These are phyloP conservation scores for Saururus chinensis DNA, from an alignment of 164 flowering plant species.

Conservation along the genomic window DNA sequence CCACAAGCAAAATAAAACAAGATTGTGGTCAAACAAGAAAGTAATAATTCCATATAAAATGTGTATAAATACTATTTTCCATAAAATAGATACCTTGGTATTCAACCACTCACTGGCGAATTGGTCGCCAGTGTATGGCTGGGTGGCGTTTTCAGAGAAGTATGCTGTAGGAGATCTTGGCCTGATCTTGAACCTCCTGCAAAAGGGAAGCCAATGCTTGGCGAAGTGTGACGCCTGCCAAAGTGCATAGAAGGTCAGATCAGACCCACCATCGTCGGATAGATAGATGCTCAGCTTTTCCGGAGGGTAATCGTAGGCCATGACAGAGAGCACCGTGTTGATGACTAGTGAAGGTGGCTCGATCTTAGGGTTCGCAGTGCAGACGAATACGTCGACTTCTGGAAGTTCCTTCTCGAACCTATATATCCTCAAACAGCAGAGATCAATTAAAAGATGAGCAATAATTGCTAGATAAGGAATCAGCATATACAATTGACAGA, in stretches of 20 bases:
- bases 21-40: too few species aligned
- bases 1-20: too few species aligned
- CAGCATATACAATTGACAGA: not conserved
- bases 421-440: not conserved
- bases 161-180: constrained; percentile 34
- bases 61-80: too few species aligned
- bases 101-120: not conserved
- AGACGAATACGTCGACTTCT: constrained; percentile 32
- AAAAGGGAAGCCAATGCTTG: constrained; percentile 39
- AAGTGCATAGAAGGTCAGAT: constrained; percentile 32
- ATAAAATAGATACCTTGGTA: too few species aligned
- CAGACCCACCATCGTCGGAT: constrained; percentile 43
- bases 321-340: constrained; percentile 30
- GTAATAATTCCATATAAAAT: too few species aligned
- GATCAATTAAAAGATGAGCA: too few species aligned
- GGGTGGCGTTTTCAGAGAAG: constrained; percentile 7
- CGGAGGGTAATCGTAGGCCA: constrained; percentile 38
- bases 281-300: constrained; percentile 33
- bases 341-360: constrained; percentile 41
- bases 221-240: constrained; percentile 32
- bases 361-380: constrained; percentile 35
- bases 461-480: not conserved
- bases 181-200: constrained; percentile 24
- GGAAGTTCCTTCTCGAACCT: constrained; percentile 23
- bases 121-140: constrained; percentile 1